Percentiles rank a stretch among this genome's conserved stretches.
phyloP scores from a whole-genome alignment of 2,329 filamentous ascomycete genomes.

The Fonsecaea nubica region DNA sequence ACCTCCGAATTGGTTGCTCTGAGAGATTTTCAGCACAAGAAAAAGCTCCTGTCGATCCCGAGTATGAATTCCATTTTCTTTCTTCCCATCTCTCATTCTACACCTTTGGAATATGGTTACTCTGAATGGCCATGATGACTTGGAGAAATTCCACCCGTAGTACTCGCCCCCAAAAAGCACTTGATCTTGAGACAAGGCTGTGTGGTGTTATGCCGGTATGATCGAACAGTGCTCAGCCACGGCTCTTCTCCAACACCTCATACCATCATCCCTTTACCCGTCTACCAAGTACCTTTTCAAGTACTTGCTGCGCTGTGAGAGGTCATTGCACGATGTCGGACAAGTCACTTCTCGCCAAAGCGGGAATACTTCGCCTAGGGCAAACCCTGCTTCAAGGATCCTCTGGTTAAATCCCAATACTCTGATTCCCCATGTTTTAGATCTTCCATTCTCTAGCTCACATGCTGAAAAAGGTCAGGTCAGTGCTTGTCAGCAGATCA shows the following conservation, averaged over 20 bases:
- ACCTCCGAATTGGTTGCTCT: background rate
- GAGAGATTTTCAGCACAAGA: background rate
- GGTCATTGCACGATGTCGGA: background rate
- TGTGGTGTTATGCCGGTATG: background rate
- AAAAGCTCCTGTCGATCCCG: background rate
- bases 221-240: background rate
- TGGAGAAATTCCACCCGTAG: background rate
- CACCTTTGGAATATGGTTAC: background rate
- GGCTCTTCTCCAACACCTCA: background rate
- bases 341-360: background rate
- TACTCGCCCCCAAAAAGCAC: background rate
- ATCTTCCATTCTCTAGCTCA: background rate
- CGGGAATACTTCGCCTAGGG: background rate
- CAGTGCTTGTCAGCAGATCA: background rate
- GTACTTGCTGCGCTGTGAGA: background rate
- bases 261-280: background rate
- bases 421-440: constrained; percentile 1
- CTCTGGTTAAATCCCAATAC: background rate
- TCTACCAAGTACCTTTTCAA: background rate
- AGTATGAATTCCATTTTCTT: background rate
- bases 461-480: background rate
- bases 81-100: background rate
- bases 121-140: background rate
- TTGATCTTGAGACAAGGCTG: background rate
- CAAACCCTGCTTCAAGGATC: background rate